Base-by-base conservation (phyloP, 176 grass and related monocot genomes). In the Hsuehochloa calcarea region DNA sequence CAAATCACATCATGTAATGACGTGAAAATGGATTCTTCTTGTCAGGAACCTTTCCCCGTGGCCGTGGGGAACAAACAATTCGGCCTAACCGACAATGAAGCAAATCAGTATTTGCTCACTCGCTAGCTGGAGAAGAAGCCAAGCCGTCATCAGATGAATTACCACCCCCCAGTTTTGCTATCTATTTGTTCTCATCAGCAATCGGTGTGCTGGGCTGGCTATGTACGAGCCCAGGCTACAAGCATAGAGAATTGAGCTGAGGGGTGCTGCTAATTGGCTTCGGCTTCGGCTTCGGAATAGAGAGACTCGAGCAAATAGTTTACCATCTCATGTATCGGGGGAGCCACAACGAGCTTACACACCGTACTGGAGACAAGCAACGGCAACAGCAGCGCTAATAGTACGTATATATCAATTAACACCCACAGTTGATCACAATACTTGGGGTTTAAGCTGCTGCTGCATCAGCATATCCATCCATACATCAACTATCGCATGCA, bases 11-110 rank as follows among this genome's bases (percentile, higher is more conserved):
- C 20, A 39, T 75, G 4, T 63, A 1, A 39, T 46, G 46, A 4
- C 59, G 3, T 22, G 10, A 60, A 82, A 31, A 29, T n/a, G 35
- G 41, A 19, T 11, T 80, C 0, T 75, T 43, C 17, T 88, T 85
- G 5, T 20, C 88, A 95, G 93, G 93, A 95, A 35, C 90, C 93
- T 50, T 95, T 95, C 80, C 93, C n/a, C n/a, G n/a, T n/a, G n/a
- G n/a, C 93, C 63, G 70, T 95, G 3, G 93, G 93, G 25, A 82
- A 65, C 73, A 86, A 92, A 49, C 46, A 43, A 46, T 50, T 67
- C n/a, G 55, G 27, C 60, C 56, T 77, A 47, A 56, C 69, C 11
- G 64, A 91, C 26, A 80, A 84, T 25, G 37, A 38, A 61, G 35
- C 54, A 39, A 27, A 19, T 17, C 70, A 34, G 15, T 61, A 1